Conservation (phyloP, 2,329 filamentous ascomycete genomes). For the Colletotrichum graminicola region DNA sequence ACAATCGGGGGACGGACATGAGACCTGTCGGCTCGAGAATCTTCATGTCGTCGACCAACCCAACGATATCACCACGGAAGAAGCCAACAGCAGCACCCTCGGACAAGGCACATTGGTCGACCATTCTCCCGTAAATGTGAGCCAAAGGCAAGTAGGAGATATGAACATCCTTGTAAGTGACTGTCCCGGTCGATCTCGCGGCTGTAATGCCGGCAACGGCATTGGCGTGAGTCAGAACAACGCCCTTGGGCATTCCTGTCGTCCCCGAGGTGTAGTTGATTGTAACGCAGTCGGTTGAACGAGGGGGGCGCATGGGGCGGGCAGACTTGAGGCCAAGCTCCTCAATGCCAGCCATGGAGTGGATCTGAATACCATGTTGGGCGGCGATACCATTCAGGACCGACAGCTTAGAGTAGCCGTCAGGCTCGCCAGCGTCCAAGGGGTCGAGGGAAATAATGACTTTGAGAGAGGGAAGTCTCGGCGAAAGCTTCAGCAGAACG, state of each 20-base stretch:
- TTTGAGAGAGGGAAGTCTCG: conserved; percentile 84
- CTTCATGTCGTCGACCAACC: conserved; percentile 92
- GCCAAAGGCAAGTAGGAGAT: conserved; percentile 93
- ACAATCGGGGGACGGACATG: conserved; percentile 90
- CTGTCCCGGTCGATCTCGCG: conserved; percentile 67
- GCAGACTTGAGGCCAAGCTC: conserved; percentile 79
- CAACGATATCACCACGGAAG: conserved; percentile 91
- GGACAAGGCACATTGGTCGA: conserved; percentile 81
- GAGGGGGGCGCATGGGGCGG: conserved; percentile 77
- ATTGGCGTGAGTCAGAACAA: conserved; percentile 84
- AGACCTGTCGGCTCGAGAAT: conserved; percentile 84
- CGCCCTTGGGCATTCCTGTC: conserved; percentile 85
- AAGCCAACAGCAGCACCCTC: conserved; percentile 84
- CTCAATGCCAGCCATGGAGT: conserved; percentile 85
- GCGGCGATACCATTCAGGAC: conserved; percentile 81
- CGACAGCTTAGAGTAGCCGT: conserved; percentile 82
- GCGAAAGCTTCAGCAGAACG: conserved; percentile 80
- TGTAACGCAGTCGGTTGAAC: conserved; percentile 82
- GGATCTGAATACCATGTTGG: conserved; percentile 81
- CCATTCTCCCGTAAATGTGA: conserved; percentile 91
- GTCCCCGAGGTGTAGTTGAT: conserved; percentile 94
- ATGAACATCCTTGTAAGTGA: conserved; percentile 68
- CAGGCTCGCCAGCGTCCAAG: conserved; percentile 81
- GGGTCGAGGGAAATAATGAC: conserved; percentile 89
- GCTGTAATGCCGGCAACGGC: conserved; percentile 79